These are phyloP conservation scores for Taxillus chinensis DNA, from an alignment of 164 flowering plant genomes.

Conservation along the genomic window DNA sequence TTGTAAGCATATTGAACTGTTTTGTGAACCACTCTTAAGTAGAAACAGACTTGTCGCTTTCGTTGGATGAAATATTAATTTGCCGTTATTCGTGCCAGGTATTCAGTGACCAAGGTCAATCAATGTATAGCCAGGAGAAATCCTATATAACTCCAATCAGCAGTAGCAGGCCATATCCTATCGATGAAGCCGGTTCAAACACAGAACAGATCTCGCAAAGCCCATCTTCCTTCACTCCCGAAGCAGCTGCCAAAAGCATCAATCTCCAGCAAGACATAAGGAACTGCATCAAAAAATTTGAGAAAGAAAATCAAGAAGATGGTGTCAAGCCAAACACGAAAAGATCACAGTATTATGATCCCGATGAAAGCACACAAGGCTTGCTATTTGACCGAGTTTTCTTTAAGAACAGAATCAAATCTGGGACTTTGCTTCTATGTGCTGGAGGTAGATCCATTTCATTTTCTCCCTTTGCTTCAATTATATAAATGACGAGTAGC, in stretches of 20 bases:
- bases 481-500: slow-evolving; percentile 8
- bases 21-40: too few species aligned
- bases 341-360: slow-evolving; percentile 18
- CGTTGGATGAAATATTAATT: too few species aligned
- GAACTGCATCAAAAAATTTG: slow-evolving; percentile 32
- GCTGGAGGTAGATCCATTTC: slow-evolving; percentile 19
- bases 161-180: slow-evolving; percentile 5
- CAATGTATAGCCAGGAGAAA: slow-evolving; percentile 6
- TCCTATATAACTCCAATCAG: slow-evolving; percentile 16
- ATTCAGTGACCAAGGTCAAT: slow-evolving; percentile 11
- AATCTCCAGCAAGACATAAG: slow-evolving; percentile 23
- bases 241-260: slow-evolving; percentile 9
- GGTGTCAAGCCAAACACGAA: slow-evolving; percentile 1
- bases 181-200: slow-evolving; percentile 4
- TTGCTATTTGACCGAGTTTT: slow-evolving; percentile 44
- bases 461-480: slow-evolving; percentile 15
- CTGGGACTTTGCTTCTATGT: slow-evolving; percentile 58
- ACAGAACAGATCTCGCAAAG: slow-evolving; percentile 9
- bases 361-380: slow-evolving; percentile 31
- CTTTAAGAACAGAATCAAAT: slow-evolving; percentile 39
- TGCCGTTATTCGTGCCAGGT: slow-evolving; percentile 15
- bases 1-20: too few species aligned
- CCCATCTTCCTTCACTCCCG: slow-evolving; percentile 28
- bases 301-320: slow-evolving; percentile 21
- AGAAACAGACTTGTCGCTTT: too few species aligned